These are phyloP conservation scores for Amaranthus hypochondriacus DNA, from an alignment of 148 eudicot species.

Conservation along the genomic window DNA sequence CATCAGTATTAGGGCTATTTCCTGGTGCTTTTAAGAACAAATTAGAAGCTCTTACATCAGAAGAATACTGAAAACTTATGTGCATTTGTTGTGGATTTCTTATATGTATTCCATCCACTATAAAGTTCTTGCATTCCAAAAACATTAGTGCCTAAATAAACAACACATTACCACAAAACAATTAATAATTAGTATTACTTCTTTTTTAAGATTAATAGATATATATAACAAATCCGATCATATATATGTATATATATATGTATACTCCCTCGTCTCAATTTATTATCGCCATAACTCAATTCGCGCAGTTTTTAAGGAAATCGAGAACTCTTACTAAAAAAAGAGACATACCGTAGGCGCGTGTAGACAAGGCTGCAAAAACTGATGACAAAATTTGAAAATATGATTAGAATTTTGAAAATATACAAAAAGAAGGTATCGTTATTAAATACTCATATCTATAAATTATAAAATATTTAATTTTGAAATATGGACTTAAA, in stretches of 20 bases:
- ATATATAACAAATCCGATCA: too few species aligned
- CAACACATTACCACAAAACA: not conserved
- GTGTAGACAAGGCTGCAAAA: conserved; percentile 61
- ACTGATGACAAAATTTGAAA: not conserved
- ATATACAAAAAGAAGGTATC: not conserved
- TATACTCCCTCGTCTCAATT: too few species aligned
- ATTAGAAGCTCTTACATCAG: conserved; percentile 50
- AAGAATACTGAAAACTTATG: conserved; percentile 43
- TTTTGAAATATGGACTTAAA: not conserved
- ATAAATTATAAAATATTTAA: not conserved
- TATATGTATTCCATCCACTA: conserved; percentile 41
- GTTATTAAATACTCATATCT: too few species aligned
- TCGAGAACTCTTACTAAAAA: too few species aligned
- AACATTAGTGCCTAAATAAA: conserved; percentile 76
- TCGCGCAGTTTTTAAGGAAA: too few species aligned
- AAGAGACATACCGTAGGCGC: conserved; percentile 99
- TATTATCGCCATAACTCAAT: too few species aligned
- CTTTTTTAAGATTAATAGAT: too few species aligned
- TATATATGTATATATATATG: too few species aligned
- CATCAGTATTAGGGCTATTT: conserved; percentile 85
- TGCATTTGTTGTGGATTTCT: conserved; percentile 83
- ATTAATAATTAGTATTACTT: not conserved
- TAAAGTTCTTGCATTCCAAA: conserved; percentile 45
- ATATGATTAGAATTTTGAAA: not conserved
- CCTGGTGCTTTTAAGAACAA: conserved; percentile 49